Conservation (phyloP, 192 early-diverging fungal genomes). For the Coemansia sp. region DNA sequence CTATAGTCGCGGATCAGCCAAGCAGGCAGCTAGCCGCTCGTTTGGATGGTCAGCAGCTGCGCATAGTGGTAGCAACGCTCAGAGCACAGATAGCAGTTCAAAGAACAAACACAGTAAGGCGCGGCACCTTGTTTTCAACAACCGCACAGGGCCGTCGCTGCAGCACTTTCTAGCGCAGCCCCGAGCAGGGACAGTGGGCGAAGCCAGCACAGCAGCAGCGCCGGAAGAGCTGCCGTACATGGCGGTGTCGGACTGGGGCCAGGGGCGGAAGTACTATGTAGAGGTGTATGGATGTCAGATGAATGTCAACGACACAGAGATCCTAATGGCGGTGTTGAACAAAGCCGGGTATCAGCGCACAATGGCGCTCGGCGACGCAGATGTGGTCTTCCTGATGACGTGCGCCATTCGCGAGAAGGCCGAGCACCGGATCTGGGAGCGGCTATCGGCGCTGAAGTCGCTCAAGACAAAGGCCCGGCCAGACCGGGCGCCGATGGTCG, state of each 20-base stretch:
- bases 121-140: conserved; percentile 50
- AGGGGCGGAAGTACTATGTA: conserved; percentile 68
- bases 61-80: neutral
- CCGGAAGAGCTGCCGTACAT: conserved; percentile 50
- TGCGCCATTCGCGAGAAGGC: conserved; percentile 81
- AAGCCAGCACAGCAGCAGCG: conserved; percentile 1
- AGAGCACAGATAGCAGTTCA: neutral
- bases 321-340: conserved; percentile 73
- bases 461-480: conserved; percentile 59
- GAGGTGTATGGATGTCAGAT: conserved; percentile 85
- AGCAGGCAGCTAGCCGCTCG: neutral
- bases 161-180: conserved; percentile 57
- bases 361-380: conserved; percentile 57
- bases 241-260: conserved; percentile 57
- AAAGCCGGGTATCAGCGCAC: conserved; percentile 69
- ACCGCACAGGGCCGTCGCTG: conserved; percentile 50
- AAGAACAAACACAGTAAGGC: neutral
- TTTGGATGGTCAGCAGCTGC: neutral
- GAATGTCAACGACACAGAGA: conserved; percentile 82
- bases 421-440: conserved; percentile 72
- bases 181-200: neutral
- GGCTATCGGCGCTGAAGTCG: conserved; percentile 61
- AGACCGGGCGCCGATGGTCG: conserved; percentile 66
- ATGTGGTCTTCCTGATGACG: conserved; percentile 75
- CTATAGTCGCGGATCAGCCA: too few species aligned